A percentile compares a stretch with the other conserved stretches of the same genome.
Evolutionary conservation across 2,329 filamentous ascomycete genomes (phyloP).

Genomic region (Pezicula carpinea): DNA sequence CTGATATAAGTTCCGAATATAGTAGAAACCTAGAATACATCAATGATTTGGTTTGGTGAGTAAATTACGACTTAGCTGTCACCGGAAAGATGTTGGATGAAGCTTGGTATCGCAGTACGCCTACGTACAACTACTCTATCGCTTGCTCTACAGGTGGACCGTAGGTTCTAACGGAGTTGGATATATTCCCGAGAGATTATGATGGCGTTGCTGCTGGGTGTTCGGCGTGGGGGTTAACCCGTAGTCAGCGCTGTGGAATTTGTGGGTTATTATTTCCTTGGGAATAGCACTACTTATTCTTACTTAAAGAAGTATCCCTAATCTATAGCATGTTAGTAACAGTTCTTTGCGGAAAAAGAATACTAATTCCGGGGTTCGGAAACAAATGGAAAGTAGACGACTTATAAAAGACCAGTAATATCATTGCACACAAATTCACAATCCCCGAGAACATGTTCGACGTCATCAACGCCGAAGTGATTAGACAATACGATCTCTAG

Average conservation of each 20-base stretch:
- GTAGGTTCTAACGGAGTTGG: slow-evolving; percentile 39
- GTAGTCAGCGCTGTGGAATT: no score
- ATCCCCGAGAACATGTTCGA: no score
- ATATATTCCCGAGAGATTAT: slow-evolving; percentile 40
- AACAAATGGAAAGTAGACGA: not conserved
- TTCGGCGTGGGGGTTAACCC: slow-evolving; percentile 16
- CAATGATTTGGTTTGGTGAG: slow-evolving; percentile 28
- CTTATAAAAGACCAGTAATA: no score
- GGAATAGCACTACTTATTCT: no score
- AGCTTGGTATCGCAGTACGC: slow-evolving; percentile 6
- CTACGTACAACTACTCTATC: slow-evolving; percentile 37
- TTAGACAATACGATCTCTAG: slow-evolving; percentile 44
- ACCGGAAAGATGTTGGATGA: slow-evolving; percentile 5
- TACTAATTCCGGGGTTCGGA: no score
- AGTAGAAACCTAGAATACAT: slow-evolving; percentile 30
- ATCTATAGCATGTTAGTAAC: no score
- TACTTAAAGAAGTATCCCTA: no score
- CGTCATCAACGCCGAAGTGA: slow-evolving; percentile 36
- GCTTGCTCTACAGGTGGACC: slow-evolving; percentile 44
- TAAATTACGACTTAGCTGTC: slow-evolving; percentile 9
- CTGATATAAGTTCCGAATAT: slow-evolving; percentile 30
- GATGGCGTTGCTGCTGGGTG: slow-evolving; percentile 41
- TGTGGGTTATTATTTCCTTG: no score
- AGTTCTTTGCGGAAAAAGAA: no score
- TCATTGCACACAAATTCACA: no score